Percentiles rank a stretch among this genome's conserved stretches.
Evolutionary conservation across 1,139 yeast species (phyloP).

Genomic region (Lodderomyces beijingensis): DNA sequence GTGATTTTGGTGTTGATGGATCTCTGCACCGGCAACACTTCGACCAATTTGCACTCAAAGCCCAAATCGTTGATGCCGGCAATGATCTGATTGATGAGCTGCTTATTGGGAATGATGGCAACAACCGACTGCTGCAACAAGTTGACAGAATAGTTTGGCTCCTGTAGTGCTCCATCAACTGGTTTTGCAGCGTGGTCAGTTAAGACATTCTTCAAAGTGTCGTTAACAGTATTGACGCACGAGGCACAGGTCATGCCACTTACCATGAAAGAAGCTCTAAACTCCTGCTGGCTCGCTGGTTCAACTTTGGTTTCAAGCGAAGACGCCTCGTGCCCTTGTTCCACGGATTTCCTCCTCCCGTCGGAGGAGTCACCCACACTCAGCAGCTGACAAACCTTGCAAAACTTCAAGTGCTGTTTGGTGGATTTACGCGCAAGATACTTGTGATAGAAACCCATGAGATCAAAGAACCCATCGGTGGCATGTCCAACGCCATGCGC

Average conservation of each 20-base stretch:
- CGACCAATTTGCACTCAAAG: slow-evolving; percentile 53
- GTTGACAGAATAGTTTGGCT: slow-evolving; percentile 37
- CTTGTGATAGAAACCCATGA: slow-evolving; percentile 13
- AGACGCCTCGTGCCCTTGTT: slow-evolving; percentile 8
- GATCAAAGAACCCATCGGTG: slow-evolving; percentile 12
- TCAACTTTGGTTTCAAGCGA: slow-evolving; percentile 28
- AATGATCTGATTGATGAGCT: slow-evolving; percentile 46
- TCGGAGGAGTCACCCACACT: slow-evolving; percentile 6
- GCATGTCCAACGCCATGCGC: slow-evolving; percentile 8
- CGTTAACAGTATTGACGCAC: slow-evolving; percentile 47
- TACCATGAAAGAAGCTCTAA: slow-evolving; percentile 50
- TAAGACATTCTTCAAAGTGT: slow-evolving; percentile 25
- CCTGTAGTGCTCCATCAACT: slow-evolving; percentile 17
- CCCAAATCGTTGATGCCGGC: slow-evolving; percentile 51
- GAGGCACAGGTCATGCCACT: slow-evolving; percentile 68
- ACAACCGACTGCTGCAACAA: slow-evolving; percentile 41
- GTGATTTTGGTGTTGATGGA: slow-evolving; percentile 45
- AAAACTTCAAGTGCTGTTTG: slow-evolving; percentile 27
- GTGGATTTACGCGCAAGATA: slow-evolving; percentile 9
- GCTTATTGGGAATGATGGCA: slow-evolving; percentile 48
- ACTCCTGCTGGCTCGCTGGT: slow-evolving; percentile 23
- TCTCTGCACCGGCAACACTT: slow-evolving; percentile 54
- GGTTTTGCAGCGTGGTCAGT: slow-evolving; percentile 8
- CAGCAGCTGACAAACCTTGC: slow-evolving; percentile 32
- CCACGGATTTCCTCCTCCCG: slow-evolving; percentile 4